Base-by-base conservation (phyloP, 805 yeast genomes). In the Candida xiaguanensis region DNA sequence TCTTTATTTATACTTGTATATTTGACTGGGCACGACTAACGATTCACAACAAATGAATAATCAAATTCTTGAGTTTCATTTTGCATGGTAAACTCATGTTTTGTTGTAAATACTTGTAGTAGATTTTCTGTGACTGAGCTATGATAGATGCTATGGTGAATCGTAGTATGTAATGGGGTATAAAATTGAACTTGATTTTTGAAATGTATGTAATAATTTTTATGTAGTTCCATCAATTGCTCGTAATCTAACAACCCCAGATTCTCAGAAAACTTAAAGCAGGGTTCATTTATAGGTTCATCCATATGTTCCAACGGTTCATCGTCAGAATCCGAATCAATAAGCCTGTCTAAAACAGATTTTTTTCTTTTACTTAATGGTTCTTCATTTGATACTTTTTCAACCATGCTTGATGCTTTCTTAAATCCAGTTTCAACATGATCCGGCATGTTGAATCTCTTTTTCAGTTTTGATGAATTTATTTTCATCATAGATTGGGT, bases 401-500 rank as follows among this genome's bases (percentile, higher is more conserved):
- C 22, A 4, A 43, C 34, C 52, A 82, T 48, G 4, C 57, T 56
- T 2, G 76, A 67, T 1, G 79, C 87, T 16, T 63, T 61, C 26
- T 65, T 64, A 47, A 85, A 83, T 0, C 88, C 90, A 0, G 81
- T 74, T 29, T 71, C 75, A 4, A 78, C 90, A 50, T 78, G 70
- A 46, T 80, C 85, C 0, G 93, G 93, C 86, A 84, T 79, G 55
- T 78, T 80, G 46, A 84, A 84, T 32, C 59, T 63, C 54, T 82
- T 59, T 31, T 48, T 51, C 36, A 33, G 58, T 53, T 41, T 39
- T 30, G 8, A 15, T 4, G 4, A n/a, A 20, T 17, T 43, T 32
- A 24, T 41, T 28, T 47, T 53, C 16, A 70, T 58, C 77, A 81
- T 82, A 38, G 78, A 72, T 47, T 75, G 80, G 1, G 87, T 79